A percentile compares a stretch with the other conserved stretches of the same genome.
Conservation (phyloP, 305 asterid genomes). For the Caryopteris hybrid region DNA sequence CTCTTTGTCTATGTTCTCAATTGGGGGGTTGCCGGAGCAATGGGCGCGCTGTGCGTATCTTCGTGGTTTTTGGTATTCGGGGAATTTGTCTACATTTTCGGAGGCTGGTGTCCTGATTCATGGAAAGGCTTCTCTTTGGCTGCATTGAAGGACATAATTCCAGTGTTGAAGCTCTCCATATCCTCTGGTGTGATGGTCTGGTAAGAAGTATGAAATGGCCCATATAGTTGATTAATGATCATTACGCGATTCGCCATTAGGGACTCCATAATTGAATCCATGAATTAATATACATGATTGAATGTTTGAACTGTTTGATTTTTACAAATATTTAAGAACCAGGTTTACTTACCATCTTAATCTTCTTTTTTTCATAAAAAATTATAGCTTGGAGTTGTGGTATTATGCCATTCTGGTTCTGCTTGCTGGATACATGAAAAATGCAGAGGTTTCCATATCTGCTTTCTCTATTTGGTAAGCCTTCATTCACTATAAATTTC, state of each 20-base stretch:
- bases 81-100: constrained; percentile 51
- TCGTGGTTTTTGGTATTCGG: constrained; percentile 52
- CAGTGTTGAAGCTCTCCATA: constrained; percentile 63
- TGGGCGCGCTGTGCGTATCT: constrained; percentile 49
- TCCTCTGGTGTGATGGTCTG: constrained; percentile 76
- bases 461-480: constrained; percentile 76
- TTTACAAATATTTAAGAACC: too few relatives aligned
- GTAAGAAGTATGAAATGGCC: constrained; percentile 21
- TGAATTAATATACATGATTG: too few relatives aligned
- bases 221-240: too few relatives aligned
- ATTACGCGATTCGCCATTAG: too few relatives aligned
- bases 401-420: constrained; percentile 56
- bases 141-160: constrained; percentile 56
- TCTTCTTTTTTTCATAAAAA: too few relatives aligned
- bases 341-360: too few relatives aligned
- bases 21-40: constrained; percentile 64
- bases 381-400: constrained; percentile 63
- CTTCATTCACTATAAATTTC: not conserved
- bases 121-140: constrained; percentile 60
- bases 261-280: too few relatives aligned
- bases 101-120: constrained; percentile 71
- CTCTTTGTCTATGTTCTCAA: constrained; percentile 38
- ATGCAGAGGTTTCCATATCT: constrained; percentile 59
- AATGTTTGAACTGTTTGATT: too few relatives aligned
- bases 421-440: constrained; percentile 62